Base-by-base conservation (phyloP, 768 basidiomycete genomes). In the Antrodiella citrinella region DNA sequence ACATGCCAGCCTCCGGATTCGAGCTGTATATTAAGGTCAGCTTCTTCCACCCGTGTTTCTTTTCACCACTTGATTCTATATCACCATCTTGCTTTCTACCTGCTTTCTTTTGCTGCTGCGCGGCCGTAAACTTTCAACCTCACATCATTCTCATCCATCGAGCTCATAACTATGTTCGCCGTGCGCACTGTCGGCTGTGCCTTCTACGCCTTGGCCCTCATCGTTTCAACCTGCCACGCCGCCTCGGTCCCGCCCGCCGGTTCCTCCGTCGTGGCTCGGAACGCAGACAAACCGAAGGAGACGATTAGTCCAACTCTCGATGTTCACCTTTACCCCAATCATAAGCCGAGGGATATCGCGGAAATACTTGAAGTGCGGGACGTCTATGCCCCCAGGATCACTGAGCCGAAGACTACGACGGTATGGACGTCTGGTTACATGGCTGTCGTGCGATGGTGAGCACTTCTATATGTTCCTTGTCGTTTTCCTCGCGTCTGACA, bases 361-460 rank as follows among this genome's bases (percentile, higher is more conserved):
- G n/a, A n/a, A n/a, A 35, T 15, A 7, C 30, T 35, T 15, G 30
- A 35, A 15, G 30, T 15, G 7, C 30, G 54, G 23, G 63, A 60
- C n/a, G 77, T 81, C 7, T 74, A 73, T 56, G 68, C 58, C 10
- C 81, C 81, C 0, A 69, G 62, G 47, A 77, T 83, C 61, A 72
- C 67, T 15, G 69, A 61, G 42, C 81, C 82, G 1, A 67, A 67
- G 22, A 61, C 65, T 11, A 59, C 57, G 15, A 72, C 75, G 1
- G 68, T 77, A 15, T 84, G 82, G 82, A 61, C 59, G 10, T 65
- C 71, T 18, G 81, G 81, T 1, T 52, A 67, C 5, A 65, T 54
- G 2, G 70, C 73, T 53, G 72, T 64, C 15, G 79, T 82, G 45
- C 73, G 72, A 4, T 84, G 81, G 82, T 80, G 52, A 48, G 73